Conservation (phyloP, 2,329 filamentous ascomycete species). For the Alternaria angustiovoidea region DNA sequence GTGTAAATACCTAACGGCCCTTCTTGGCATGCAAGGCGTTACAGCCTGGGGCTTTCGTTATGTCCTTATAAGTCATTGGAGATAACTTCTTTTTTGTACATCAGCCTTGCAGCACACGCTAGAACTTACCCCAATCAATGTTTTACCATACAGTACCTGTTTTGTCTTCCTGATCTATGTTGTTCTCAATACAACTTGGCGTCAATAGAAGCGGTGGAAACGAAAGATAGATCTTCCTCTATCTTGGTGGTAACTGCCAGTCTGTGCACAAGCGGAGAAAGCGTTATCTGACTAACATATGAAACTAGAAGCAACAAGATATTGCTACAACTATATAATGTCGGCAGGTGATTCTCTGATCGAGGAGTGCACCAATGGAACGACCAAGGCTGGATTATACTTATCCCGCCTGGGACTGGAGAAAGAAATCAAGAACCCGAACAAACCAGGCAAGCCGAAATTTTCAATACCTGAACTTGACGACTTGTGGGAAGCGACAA, state of each 20-base stretch:
- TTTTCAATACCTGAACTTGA: neutral
- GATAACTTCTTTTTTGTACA: neutral
- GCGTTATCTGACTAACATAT: too few relatives aligned
- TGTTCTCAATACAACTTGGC: neutral
- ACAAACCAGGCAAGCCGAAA: neutral
- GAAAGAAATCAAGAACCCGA: neutral
- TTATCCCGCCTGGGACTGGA: neutral
- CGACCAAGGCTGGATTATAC: neutral
- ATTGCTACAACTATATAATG: neutral
- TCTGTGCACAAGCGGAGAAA: neutral
- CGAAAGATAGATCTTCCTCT: neutral
- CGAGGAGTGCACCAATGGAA: neutral
- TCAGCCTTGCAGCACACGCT: neutral
- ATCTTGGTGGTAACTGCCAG: neutral
- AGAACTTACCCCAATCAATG: too few relatives aligned
- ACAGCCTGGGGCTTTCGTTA: neutral
- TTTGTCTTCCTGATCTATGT: neutral
- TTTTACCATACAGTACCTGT: neutral
- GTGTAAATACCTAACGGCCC: neutral
- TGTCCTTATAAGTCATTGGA: neutral
- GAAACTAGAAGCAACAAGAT: neutral
- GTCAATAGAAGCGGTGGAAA: neutral
- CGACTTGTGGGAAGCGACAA: neutral
- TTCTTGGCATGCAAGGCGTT: neutral
- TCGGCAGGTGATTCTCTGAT: neutral